Evolutionary conservation across 495 filamentous ascomycete genomes (phyloP), one percentile per base, ranked within the genome.

Genomic region (Aspergillus nidulans): DNA sequence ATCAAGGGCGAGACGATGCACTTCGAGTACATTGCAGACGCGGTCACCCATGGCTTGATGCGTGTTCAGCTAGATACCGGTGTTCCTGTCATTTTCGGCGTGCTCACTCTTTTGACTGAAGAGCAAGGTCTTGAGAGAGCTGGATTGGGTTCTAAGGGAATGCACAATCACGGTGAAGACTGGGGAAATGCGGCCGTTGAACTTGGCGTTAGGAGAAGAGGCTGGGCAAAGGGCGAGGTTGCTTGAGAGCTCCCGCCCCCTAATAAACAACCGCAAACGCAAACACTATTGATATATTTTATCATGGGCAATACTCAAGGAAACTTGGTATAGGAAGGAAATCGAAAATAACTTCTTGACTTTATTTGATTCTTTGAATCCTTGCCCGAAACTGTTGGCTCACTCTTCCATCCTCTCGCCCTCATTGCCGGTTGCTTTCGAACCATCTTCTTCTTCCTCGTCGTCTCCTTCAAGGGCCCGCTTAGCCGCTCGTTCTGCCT

Each of bases 1-100:
- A 96, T 98, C 70, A 98, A 98, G 76, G 94, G 94, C 60, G 88
- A 95, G 66, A 98, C 94, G 16, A 96, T 95, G 88, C 94, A 98
- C 68, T 97, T 97, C 62, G 92, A 98, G 71, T 96, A 97, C 69
- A 97, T 97, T 55, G 78, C 92, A n/a, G 91, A 95, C 56, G 85
- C 89, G 34, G 90, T 92, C 19, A 88, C 84, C 18, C 88, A 94
- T 38, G 94, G 91, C 9, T 76, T 98, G 59, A 98, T 98, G 94
- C 86, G 88, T 49, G 85, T 98, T 50, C 90, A 94, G 61, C 73
- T 97, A 24, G 92, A 97, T 67, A 81, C 83, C 13, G 89, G 89
- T 15, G 80, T 92, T 25, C 94, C 94, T 19, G 86, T 98, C 44
- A 82, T 97, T 40, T 96, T 98, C 69, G 94, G 94, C 1, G 77